These are phyloP conservation scores for Candida multigemmis DNA, from an alignment of 805 yeast genomes.

Conservation along the genomic window DNA sequence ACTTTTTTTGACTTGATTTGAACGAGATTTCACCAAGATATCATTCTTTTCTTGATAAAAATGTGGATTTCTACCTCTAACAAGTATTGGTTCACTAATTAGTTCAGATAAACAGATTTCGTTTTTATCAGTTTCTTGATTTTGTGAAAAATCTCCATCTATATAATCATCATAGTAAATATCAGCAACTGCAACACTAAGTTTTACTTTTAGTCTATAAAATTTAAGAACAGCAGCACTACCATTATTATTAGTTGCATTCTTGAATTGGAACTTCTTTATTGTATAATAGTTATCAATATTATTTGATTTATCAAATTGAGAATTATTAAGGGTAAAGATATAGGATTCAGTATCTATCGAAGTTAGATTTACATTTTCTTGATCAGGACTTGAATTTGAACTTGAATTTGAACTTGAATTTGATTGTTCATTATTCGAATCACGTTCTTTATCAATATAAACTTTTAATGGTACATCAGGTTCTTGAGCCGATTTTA, in stretches of 20 bases:
- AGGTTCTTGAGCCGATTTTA: slow-evolving; percentile 15
- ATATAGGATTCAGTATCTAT: slow-evolving; percentile 15
- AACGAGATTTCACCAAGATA: slow-evolving; percentile 25
- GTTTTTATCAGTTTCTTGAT: slow-evolving; percentile 13
- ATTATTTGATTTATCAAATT: slow-evolving; percentile 9
- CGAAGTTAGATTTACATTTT: slow-evolving; percentile 4
- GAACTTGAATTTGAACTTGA: slow-evolving; percentile 4
- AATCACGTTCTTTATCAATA: slow-evolving; percentile 9
- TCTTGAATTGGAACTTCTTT: slow-evolving; percentile 38
- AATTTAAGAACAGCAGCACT: slow-evolving; percentile 37
- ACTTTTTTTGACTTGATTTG: slow-evolving; percentile 9
- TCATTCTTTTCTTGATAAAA: slow-evolving; percentile 48
- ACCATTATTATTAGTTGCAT: slow-evolving; percentile 45
- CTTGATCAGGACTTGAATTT: slow-evolving; percentile 2
- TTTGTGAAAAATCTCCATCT: slow-evolving; percentile 16
- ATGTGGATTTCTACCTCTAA: slow-evolving; percentile 55
- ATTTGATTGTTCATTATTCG: slow-evolving; percentile 1
- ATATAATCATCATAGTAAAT: slow-evolving; percentile 28
- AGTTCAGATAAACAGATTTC: slow-evolving; percentile 22
- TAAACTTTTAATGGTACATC: slow-evolving; percentile 22
- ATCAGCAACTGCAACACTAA: slow-evolving; percentile 29
- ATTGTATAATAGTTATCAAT: slow-evolving; percentile 23
- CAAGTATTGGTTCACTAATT: slow-evolving; percentile 39
- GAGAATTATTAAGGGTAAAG: slow-evolving; percentile 15
- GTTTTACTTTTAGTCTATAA: slow-evolving; percentile 26